Conservation (phyloP, 2,329 filamentous ascomycete genomes). For the Alternaria burnsii region DNA sequence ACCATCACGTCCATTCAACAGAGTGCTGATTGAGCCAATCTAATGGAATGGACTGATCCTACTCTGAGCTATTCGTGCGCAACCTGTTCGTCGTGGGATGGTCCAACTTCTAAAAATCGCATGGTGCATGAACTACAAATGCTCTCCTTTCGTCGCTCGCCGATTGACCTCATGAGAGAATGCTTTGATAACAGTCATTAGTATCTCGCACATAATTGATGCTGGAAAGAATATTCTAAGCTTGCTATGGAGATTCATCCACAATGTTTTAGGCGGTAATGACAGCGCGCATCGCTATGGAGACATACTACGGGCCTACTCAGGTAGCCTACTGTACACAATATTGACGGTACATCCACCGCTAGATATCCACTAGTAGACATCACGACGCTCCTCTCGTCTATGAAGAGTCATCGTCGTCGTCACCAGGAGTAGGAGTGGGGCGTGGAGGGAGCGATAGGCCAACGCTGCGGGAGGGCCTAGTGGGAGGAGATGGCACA, state of each 20-base stretch:
- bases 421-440: constrained; percentile 8
- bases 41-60: background rate
- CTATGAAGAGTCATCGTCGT: constrained; percentile 8
- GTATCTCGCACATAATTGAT: background rate
- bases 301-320: background rate
- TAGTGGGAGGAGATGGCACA: constrained; percentile 6
- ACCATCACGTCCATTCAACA: background rate
- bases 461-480: constrained; percentile 5
- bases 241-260: background rate
- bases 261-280: background rate
- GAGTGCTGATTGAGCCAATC: background rate
- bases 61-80: background rate
- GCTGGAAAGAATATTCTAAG: background rate
- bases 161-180: background rate
- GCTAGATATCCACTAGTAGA: background rate
- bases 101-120: background rate
- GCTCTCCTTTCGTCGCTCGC: background rate
- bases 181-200: background rate
- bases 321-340: background rate
- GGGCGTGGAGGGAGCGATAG: constrained; percentile 11
- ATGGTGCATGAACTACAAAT: background rate
- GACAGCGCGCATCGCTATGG: constrained; percentile 1
- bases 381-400: background rate
- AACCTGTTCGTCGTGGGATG: background rate
- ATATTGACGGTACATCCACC: background rate